A percentile compares a stretch with the other conserved stretches of the same genome.
phyloP scores from a whole-genome alignment of 2,329 filamentous ascomycete species.

The Madurella mycetomatis region DNA sequence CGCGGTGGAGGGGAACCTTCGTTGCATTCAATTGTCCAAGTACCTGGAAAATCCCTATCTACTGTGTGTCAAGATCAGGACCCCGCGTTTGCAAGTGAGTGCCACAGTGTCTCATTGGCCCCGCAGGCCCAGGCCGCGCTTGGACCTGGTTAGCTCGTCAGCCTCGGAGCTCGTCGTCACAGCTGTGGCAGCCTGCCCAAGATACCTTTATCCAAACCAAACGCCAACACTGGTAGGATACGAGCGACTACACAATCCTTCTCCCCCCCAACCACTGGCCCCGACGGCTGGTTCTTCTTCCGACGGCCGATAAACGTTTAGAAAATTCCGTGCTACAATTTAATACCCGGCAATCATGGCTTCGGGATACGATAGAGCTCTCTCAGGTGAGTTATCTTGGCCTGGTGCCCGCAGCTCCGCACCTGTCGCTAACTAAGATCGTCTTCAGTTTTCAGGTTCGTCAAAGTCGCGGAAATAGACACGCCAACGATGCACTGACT shows the following conservation, averaged over 20 bases:
- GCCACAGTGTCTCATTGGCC: not conserved
- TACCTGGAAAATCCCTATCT: too few species aligned
- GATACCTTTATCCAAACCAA: conserved; percentile 6
- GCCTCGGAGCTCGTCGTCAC: conserved; percentile 26
- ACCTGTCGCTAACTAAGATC: conserved; percentile 39
- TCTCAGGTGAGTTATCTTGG: conserved; percentile 70
- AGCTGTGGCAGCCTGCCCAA: conserved; percentile 26
- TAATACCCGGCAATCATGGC: conserved; percentile 52
- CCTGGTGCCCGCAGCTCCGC: conserved; percentile 7
- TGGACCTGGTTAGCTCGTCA: conserved; percentile 13
- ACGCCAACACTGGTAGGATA: not conserved
- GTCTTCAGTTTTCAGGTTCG: conserved; percentile 75
- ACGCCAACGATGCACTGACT: conserved; percentile 38
- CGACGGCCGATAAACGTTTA: not conserved
- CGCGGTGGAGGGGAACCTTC: not conserved
- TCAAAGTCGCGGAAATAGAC: conserved; percentile 16
- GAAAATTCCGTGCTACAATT: conserved; percentile 1
- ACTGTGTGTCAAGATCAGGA: not conserved
- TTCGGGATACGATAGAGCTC: conserved; percentile 97
- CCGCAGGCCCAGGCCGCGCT: not conserved
- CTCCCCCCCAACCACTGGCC: not conserved
- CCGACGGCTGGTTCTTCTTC: conserved; percentile 4
- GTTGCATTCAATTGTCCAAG: not conserved
- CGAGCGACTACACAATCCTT: not conserved
- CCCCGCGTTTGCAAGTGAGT: not conserved